A percentile compares a stretch with the other conserved stretches of the same genome.
Evolutionary conservation across 768 basidiomycete species (phyloP).

Genomic region (Russula sp.): DNA sequence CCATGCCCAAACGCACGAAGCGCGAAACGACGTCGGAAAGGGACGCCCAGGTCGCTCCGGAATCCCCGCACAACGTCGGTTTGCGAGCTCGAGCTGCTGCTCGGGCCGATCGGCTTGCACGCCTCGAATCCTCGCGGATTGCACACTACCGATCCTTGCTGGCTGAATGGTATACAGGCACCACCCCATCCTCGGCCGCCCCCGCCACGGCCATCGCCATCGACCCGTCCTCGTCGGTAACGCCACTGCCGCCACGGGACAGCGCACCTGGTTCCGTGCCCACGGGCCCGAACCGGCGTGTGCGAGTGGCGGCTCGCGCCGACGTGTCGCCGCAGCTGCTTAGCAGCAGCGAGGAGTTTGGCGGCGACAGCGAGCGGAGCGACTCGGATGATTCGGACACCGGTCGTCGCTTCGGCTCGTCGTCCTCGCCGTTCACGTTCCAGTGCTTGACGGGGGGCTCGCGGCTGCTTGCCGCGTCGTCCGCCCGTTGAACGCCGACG

Average conservation of each 20-base stretch:
- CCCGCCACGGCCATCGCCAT: background rate
- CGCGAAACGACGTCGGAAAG: too few species aligned
- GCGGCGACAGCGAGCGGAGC: background rate
- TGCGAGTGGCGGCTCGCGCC: background rate
- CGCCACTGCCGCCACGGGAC: too few species aligned
- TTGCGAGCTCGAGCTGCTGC: background rate
- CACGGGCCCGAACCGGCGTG: background rate
- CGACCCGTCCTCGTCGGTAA: background rate
- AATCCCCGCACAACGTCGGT: background rate
- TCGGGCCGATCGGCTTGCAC: too few species aligned
- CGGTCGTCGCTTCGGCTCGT: background rate
- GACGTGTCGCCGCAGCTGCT: too few species aligned
- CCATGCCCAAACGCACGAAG: constrained; percentile 5
- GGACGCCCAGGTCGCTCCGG: background rate
- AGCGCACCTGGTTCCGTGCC: too few species aligned
- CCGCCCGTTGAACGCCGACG: background rate
- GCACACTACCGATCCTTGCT: too few species aligned
- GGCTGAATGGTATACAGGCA: too few species aligned
- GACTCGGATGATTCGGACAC: background rate
- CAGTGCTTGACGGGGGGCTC: background rate
- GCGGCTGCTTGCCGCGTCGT: background rate
- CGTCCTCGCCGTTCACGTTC: background rate
- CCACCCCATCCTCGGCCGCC: background rate
- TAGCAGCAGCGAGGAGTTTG: background rate
- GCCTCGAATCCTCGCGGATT: too few species aligned